These are phyloP conservation scores for Aegilops umbellulata DNA, from an alignment of 176 grass and related monocot genomes.

Conservation along the genomic window DNA sequence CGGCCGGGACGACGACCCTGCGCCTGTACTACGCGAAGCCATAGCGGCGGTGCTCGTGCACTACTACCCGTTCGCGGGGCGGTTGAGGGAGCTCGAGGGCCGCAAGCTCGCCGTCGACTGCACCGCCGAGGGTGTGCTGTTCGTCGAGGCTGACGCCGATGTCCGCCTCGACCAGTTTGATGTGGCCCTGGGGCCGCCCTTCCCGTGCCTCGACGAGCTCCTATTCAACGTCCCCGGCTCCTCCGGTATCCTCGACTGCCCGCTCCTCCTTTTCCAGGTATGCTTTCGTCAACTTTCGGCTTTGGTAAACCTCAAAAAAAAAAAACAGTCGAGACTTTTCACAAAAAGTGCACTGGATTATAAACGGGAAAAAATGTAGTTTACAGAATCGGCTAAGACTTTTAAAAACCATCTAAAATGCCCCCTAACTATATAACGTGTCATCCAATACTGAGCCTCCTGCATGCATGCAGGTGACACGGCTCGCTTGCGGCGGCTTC, in stretches of 20 bases:
- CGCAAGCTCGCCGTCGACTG: not conserved
- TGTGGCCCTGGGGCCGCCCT: not conserved
- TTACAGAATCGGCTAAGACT: too few species aligned
- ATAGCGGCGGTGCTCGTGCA: not conserved
- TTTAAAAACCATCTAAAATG: too few species aligned
- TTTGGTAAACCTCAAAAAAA: too few species aligned
- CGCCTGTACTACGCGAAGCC: not conserved
- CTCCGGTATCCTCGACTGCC: not conserved
- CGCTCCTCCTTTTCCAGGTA: not conserved
- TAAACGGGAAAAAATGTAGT: too few species aligned
- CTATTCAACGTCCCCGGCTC: not conserved
- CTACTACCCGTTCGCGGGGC: conserved; percentile 33
- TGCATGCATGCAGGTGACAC: too few species aligned
- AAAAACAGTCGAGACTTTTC: too few species aligned
- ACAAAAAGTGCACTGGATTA: too few species aligned
- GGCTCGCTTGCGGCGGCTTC: too few species aligned
- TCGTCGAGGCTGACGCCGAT: not conserved
- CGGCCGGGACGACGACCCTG: not conserved
- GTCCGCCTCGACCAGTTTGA: too few species aligned
- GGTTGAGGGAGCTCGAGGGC: not conserved
- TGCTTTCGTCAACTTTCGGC: too few species aligned
- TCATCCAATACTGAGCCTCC: too few species aligned
- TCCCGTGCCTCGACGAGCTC: not conserved
- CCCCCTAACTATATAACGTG: too few species aligned
- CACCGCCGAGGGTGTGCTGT: not conserved